Evolutionary conservation across 768 basidiomycete species (phyloP).

Genomic region (Mycena albidolilacea): DNA sequence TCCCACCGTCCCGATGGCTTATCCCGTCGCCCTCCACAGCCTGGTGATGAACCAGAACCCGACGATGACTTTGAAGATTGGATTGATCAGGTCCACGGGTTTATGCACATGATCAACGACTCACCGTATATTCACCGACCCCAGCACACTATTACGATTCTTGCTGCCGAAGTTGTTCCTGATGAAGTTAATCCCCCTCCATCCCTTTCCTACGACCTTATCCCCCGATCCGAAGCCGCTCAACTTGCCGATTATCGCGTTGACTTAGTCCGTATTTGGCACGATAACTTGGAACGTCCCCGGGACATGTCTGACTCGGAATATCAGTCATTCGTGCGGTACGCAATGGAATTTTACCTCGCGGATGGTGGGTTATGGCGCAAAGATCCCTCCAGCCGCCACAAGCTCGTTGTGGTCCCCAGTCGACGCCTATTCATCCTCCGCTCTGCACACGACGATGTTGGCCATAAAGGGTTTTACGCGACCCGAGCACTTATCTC

Average conservation of each 20-base stretch:
- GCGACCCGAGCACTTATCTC: conserved; percentile 33
- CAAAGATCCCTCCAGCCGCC: conserved; percentile 36
- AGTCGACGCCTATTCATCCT: conserved; percentile 39
- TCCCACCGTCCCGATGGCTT: conserved; percentile 49
- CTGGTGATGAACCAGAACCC: conserved; percentile 32
- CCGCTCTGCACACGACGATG: conserved; percentile 41
- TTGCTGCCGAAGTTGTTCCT: not conserved
- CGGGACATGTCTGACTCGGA: conserved; percentile 31
- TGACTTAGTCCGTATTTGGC: conserved; percentile 25
- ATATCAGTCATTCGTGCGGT: conserved; percentile 38
- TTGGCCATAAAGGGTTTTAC: conserved; percentile 45
- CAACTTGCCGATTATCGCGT: conserved; percentile 9
- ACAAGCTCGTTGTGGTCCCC: conserved; percentile 43
- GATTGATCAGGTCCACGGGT: conserved; percentile 39
- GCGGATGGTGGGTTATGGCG: conserved; percentile 39
- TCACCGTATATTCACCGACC: not conserved
- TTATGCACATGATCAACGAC: conserved; percentile 40
- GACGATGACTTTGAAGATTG: conserved; percentile 38
- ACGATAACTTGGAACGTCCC: conserved; percentile 23
- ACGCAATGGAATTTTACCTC: conserved; percentile 41
- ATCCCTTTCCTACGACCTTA: not conserved
- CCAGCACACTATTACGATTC: not conserved
- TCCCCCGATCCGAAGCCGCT: not conserved
- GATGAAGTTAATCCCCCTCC: not conserved
- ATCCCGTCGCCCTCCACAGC: conserved; percentile 40